Percentiles rank a stretch among this genome's conserved stretches.
Conservation (phyloP, 2,329 filamentous ascomycete genomes). For the Cladosporium oxysporum region DNA sequence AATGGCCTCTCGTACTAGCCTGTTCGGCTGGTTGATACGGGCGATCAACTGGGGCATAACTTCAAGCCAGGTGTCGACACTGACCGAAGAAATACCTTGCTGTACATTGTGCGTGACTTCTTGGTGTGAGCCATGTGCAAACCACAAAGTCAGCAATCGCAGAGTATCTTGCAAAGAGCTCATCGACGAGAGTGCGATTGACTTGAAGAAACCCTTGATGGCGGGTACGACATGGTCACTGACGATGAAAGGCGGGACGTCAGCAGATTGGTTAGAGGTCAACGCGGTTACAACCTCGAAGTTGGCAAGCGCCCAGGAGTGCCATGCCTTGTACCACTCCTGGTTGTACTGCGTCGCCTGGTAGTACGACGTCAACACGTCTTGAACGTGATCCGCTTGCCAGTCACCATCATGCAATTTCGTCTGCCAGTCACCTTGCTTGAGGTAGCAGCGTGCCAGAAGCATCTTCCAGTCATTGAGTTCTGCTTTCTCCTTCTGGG, state of each 20-base stretch:
- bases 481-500: constrained; percentile 46
- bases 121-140: constrained; percentile 82
- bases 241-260: constrained; percentile 67
- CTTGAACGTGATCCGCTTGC: constrained; percentile 81
- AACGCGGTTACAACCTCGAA: constrained; percentile 94
- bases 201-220: constrained; percentile 95
- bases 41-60: constrained; percentile 98
- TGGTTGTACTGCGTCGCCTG: constrained; percentile 93
- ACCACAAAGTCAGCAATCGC: constrained; percentile 91
- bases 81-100: constrained; percentile 88
- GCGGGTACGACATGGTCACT: constrained; percentile 91
- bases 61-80: constrained; percentile 97
- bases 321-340: constrained; percentile 98
- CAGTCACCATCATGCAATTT: constrained; percentile 83
- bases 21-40: constrained; percentile 93
- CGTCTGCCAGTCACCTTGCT: constrained; percentile 95
- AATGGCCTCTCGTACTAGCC: constrained; percentile 82
- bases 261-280: constrained; percentile 60
- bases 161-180: constrained; percentile 96
- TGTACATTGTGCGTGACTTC: constrained; percentile 88
- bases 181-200: constrained; percentile 85
- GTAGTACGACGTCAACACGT: constrained; percentile 87
- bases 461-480: constrained; percentile 65
- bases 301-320: constrained; percentile 96
- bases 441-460: constrained; percentile 91